phyloP scores from a whole-genome alignment of 257 asterid species.

The Solanum gandarillasii region DNA sequence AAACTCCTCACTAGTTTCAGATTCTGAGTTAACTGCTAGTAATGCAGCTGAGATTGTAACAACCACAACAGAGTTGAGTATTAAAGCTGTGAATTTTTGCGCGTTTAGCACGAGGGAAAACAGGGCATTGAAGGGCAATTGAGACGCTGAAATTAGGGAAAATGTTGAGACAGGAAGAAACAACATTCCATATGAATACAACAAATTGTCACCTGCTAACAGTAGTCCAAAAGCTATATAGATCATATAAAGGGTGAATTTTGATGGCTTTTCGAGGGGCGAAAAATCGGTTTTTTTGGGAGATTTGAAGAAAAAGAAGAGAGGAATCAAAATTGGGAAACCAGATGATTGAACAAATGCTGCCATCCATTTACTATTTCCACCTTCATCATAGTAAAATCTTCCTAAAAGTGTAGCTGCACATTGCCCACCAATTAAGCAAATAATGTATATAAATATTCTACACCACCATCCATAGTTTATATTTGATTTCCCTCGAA shows the following conservation, averaged over 20 bases:
- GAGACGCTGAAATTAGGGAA: constrained; percentile 30
- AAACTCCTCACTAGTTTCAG: background rate
- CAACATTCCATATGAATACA: constrained; percentile 27
- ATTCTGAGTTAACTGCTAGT: constrained; percentile 20
- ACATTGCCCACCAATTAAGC: constrained; percentile 22
- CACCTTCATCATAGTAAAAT: constrained; percentile 25
- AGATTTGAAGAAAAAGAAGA: constrained; percentile 5
- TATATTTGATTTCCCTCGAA: background rate
- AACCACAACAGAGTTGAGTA: constrained; percentile 23
- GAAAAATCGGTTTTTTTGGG: background rate
- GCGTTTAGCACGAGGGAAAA: constrained; percentile 22
- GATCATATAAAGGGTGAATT: background rate
- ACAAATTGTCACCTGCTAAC: constrained; percentile 18
- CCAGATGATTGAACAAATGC: constrained; percentile 30
- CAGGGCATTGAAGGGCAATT: constrained; percentile 23
- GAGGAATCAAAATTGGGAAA: constrained; percentile 19
- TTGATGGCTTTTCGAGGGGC: background rate
- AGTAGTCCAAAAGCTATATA: constrained; percentile 17
- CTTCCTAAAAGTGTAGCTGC: constrained; percentile 28
- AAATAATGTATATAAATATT: constrained; percentile 5
- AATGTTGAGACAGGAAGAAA: constrained; percentile 31
- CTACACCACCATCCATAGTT: constrained; percentile 18
- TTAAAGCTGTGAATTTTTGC: constrained; percentile 23
- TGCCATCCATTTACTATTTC: constrained; percentile 35
- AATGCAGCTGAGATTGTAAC: constrained; percentile 27